phyloP scores from a whole-genome alignment of 2,329 filamentous ascomycete genomes.

The Sporothrix inflata region DNA sequence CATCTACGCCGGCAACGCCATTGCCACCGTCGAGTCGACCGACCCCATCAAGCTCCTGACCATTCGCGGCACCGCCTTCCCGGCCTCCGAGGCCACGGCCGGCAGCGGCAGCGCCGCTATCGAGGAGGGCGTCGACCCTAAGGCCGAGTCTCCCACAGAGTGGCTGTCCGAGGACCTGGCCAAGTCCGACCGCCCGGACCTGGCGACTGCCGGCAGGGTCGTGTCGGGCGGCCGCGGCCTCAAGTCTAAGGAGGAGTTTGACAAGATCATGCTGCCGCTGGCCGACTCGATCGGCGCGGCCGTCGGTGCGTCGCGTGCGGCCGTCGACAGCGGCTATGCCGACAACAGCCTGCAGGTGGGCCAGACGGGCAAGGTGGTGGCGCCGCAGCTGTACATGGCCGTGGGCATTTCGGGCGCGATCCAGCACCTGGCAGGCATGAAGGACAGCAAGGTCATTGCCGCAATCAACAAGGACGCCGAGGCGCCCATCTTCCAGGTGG shows the following conservation, averaged over 20 bases:
- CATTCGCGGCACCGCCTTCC: slow-evolving; percentile 89
- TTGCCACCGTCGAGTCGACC: slow-evolving; percentile 89
- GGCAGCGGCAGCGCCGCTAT: slow-evolving; percentile 68
- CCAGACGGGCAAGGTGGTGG: slow-evolving; percentile 98
- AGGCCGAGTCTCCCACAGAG: slow-evolving; percentile 71
- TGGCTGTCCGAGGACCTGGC: slow-evolving; percentile 94
- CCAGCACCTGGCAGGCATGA: slow-evolving; percentile 98
- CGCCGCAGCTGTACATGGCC: slow-evolving; percentile 91
- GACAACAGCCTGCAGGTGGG: slow-evolving; percentile 98
- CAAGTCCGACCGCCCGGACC: slow-evolving; percentile 91
- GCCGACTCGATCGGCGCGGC: slow-evolving; percentile 94
- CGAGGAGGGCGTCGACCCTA: slow-evolving; percentile 83
- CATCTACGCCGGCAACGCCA: slow-evolving; percentile 97
- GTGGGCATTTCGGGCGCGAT: slow-evolving; percentile 97
- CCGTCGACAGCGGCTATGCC: slow-evolving; percentile 95
- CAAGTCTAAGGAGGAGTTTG: slow-evolving; percentile 98
- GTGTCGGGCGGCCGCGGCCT: slow-evolving; percentile 92
- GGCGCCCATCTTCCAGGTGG: slow-evolving; percentile 97
- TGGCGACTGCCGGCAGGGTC: slow-evolving; percentile 84
- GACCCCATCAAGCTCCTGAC: slow-evolving; percentile 89
- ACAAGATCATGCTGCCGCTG: slow-evolving; percentile 86
- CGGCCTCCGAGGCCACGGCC: slow-evolving; percentile 66
- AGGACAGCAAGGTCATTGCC: slow-evolving; percentile 99
- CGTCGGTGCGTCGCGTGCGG: slow-evolving; percentile 90
- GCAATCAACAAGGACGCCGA: slow-evolving; percentile 98